A percentile compares a stretch with the other conserved stretches of the same genome.
Evolutionary conservation across 345 rosid genomes (phyloP).

Genomic region (Ceriops zippeliana): DNA sequence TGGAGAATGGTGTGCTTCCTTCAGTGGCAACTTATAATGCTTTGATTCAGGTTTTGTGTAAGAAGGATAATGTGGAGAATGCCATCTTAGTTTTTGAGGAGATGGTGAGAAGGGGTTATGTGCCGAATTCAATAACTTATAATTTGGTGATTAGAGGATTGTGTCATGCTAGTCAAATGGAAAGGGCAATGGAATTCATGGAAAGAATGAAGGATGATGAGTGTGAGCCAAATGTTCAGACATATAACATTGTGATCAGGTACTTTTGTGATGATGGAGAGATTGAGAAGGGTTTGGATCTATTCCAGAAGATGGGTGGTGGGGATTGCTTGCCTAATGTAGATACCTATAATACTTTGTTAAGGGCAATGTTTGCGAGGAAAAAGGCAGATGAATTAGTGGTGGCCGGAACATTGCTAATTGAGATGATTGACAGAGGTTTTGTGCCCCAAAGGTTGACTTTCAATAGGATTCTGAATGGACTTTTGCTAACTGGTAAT

Average conservation of each 20-base stretch:
- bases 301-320: conserved; percentile 63
- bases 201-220: conserved; percentile 58
- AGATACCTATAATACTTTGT: conserved; percentile 77
- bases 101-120: conserved; percentile 72
- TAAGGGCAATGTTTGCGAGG: conserved; percentile 85
- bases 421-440: conserved; percentile 94
- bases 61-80: conserved; percentile 77
- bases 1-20: conserved; percentile 70
- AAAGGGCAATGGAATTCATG: conserved; percentile 56
- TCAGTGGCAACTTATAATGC: conserved; percentile 86
- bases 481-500: conserved; percentile 82
- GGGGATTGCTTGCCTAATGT: conserved; percentile 75
- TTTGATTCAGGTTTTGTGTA: conserved; percentile 81
- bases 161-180: conserved; percentile 68
- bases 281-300: conserved; percentile 55
- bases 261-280: conserved; percentile 67
- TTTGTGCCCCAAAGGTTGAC: conserved; percentile 72
- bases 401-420: conserved; percentile 71
- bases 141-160: conserved; percentile 76
- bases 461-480: conserved; percentile 73
- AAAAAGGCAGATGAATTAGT: conserved; percentile 70
- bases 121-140: conserved; percentile 61
- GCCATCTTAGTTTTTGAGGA: conserved; percentile 67
- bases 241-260: conserved; percentile 63
- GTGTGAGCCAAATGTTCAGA: conserved; percentile 76